Base-by-base conservation (phyloP, 129 eudicot species). In the Flaveria robusta region DNA sequence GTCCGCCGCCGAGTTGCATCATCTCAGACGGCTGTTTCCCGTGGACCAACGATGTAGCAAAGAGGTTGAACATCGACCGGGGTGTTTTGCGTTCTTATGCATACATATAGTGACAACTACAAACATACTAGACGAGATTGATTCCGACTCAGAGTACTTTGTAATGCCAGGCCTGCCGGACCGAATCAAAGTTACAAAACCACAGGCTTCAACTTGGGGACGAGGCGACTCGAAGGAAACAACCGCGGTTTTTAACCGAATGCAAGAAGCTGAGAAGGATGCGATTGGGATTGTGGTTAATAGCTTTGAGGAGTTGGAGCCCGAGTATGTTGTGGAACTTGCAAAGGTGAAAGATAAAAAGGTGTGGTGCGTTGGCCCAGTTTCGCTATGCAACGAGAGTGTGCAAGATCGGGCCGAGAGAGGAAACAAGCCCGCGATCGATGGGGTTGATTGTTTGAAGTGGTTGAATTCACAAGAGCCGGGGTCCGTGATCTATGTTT, bases 361-460 rank as follows among this genome's bases (percentile, higher is more conserved):
- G 0, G 83, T 85, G 1, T 90, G 90, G 91, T 86, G 94, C 39
- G 43, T 92, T 19, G 98, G 98, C 15, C 98, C 96, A 7, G 86
- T 90, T 50, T 92, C 98, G 5, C 65, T 88, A 10, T 83, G 66
- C 74, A 88, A 86, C 81, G 83, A 45, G 26, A 79, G 76, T 13
- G 13, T 16, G 7, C 42, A 50, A 15, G 97, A 92, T 60, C 73
- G 72, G 56, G 72, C 80, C 6, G 66, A 77, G 12, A 83, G 97
- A 70, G 97, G 97, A 14, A 83, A 88, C 70, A 81, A 77, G 72
- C 59, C 88, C 1, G 77, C 89, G 26, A 72, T 86, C 2, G 75
- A 76, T n/a, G 68, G 66, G 7, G 14, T 79, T 5, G 63, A 80
- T 10, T 81, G 88, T 71, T 16, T 79, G 58, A 73, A 70, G 46